Conservation (phyloP, 352 stramenopile genomes). For the Phytopythium sindhum region DNA sequence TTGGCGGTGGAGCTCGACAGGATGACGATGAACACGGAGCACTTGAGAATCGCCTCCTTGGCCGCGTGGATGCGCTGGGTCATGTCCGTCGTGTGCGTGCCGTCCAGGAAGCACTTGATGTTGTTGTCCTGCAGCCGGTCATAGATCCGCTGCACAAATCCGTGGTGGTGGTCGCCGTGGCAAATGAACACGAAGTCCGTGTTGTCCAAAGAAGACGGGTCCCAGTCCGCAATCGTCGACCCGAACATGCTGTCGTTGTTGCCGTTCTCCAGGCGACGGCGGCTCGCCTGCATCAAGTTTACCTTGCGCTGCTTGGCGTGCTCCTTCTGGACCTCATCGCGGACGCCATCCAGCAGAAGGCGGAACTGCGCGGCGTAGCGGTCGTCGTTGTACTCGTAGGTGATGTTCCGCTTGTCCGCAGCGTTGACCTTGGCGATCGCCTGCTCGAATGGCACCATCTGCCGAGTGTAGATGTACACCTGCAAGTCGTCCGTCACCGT, state of each 20-base stretch:
- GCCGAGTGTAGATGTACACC: conserved; percentile 81
- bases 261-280: conserved; percentile 21
- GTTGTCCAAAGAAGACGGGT: conserved; percentile 24
- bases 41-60: conserved; percentile 81
- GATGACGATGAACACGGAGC: conserved; percentile 67
- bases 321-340: conserved; percentile 74
- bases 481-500: conserved; percentile 70
- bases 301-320: conserved; percentile 67
- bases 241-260: conserved; percentile 27
- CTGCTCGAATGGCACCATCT: conserved; percentile 79
- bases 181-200: conserved; percentile 65
- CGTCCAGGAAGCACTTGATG: conserved; percentile 54
- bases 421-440: conserved; percentile 60
- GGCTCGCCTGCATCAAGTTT: conserved; percentile 32
- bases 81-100: conserved; percentile 46
- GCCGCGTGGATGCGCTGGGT: conserved; percentile 57
- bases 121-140: conserved; percentile 51
- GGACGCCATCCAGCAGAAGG: conserved; percentile 64
- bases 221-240: conserved; percentile 32
- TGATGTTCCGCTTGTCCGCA: conserved; percentile 50
- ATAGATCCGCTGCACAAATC: conserved; percentile 59
- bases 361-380: conserved; percentile 54
- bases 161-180: conserved; percentile 66
- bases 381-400: conserved; percentile 65
- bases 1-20: conserved; percentile 57